phyloP scores from a whole-genome alignment of 305 asterid species.

The Solanum hybrid region DNA sequence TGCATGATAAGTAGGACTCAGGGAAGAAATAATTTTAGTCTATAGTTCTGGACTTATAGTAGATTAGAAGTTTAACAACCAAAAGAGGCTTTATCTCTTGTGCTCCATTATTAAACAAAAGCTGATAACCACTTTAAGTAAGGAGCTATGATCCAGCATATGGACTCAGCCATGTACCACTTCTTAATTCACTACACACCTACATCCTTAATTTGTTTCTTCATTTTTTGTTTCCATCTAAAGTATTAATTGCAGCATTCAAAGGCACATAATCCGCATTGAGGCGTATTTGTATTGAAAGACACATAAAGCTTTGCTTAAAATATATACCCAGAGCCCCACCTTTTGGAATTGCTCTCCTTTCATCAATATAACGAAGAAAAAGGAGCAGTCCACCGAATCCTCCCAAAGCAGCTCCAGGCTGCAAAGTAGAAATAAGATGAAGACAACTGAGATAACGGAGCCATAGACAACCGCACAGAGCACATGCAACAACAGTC shows the following conservation, averaged over 20 bases:
- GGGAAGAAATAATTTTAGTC: neutral
- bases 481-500: conserved; percentile 6
- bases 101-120: neutral
- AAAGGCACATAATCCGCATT: neutral
- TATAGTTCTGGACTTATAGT: neutral
- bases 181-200: neutral
- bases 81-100: neutral
- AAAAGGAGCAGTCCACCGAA: conserved; percentile 52
- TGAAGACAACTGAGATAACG: conserved; percentile 24
- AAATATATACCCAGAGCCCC: neutral
- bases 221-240: neutral
- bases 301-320: neutral
- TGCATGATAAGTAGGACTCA: neutral
- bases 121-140: neutral
- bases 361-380: conserved; percentile 78
- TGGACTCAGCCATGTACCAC: neutral
- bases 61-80: neutral
- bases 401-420: conserved; percentile 65
- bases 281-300: neutral
- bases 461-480: conserved; percentile 5
- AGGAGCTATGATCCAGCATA: neutral
- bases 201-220: neutral
- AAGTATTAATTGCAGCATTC: neutral
- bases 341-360: conserved; percentile 84
- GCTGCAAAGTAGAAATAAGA: conserved; percentile 61